Conservation (phyloP, 2,329 filamentous ascomycete species). For the Clonostachys solani region DNA sequence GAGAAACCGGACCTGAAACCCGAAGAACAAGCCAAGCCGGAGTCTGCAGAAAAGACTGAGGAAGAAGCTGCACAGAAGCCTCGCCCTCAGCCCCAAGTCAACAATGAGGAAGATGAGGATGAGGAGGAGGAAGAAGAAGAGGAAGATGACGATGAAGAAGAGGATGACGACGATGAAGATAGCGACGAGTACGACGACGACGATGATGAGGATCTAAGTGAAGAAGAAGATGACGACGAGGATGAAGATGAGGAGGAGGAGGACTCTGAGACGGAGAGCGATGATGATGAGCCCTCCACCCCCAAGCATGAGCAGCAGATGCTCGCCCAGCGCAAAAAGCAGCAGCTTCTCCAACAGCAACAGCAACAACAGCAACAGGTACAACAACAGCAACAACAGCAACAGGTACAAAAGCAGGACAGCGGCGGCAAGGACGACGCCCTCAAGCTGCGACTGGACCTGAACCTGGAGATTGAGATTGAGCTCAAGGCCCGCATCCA, state of each 20-base stretch:
- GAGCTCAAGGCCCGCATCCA: constrained; percentile 76
- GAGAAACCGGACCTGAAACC: not conserved
- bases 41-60: no score
- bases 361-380: constrained; percentile 6
- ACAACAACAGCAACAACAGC: constrained; percentile 2
- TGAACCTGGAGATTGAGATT: constrained; percentile 77
- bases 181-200: not conserved
- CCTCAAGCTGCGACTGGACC: constrained; percentile 42
- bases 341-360: constrained; percentile 2
- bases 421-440: constrained; percentile 4
- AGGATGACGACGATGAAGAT: not conserved
- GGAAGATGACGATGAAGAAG: not conserved
- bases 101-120: not conserved
- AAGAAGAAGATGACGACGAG: constrained; percentile 1
- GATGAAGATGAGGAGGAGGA: constrained; percentile 1
- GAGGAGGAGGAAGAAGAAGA: not conserved
- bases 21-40: no score
- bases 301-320: constrained; percentile 3
- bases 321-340: constrained; percentile 1
- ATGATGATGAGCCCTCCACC: constrained; percentile 6
- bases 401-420: constrained; percentile 6
- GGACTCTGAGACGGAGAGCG: constrained; percentile 3
- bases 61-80: no score
- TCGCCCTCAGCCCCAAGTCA: no score
- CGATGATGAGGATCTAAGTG: constrained; percentile 1